Evolutionary conservation across 163 green algal species (phyloP), one percentile per base, ranked within the genome.

Genomic region (Trebouxiophyceae sp.): DNA sequence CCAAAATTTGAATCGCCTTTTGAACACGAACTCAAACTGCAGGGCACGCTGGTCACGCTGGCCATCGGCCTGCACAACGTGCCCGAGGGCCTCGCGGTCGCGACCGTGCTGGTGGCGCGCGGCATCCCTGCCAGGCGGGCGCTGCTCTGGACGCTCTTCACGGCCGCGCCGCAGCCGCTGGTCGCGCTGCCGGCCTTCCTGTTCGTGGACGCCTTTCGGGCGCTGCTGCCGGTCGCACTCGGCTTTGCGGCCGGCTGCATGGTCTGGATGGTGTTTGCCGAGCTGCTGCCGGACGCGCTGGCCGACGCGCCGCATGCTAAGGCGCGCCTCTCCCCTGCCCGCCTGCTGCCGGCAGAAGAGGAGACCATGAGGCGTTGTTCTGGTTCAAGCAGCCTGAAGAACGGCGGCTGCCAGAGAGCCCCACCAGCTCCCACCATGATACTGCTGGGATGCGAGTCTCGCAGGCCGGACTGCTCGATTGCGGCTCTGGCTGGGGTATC

Each of bases 241-340:
- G 93, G 93, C 56, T 98, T 99, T 82, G 93, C 94, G 1, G 93
- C 93, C 1, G 93, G 93, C 30, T 97, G 93, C 85, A 99, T 99
- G 93, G 79, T 97, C 19, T 99, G 91, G 91, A 96, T 99, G 47
- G 91, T 96, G 33, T 93, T 97, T 68, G 93, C 90, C 1, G 93
- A 98, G 81, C 81, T 99, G 33, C 80, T 98, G 50, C 93, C 93
- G 1, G 93, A 97, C 47, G 87, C 91, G 5, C 72, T 98, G 60
- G 84, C 89, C 54, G 77, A 79, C 20, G 67, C 76, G 6, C 62
- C 73, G 1, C 73, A 84, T 26, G 64, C 77, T 7, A 67, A 70
- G 29, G 71, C 82, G 29, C 0, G 45, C 27, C 26, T n/a, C n/a
- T n/a, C n/a, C n/a, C n/a, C n/a, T n/a, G n/a, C n/a, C n/a, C n/a